Percentiles rank a stretch among this genome's conserved stretches.
Evolutionary conservation across 306 rosid species (phyloP).

Genomic region (Dalbergia cochinchinensis): DNA sequence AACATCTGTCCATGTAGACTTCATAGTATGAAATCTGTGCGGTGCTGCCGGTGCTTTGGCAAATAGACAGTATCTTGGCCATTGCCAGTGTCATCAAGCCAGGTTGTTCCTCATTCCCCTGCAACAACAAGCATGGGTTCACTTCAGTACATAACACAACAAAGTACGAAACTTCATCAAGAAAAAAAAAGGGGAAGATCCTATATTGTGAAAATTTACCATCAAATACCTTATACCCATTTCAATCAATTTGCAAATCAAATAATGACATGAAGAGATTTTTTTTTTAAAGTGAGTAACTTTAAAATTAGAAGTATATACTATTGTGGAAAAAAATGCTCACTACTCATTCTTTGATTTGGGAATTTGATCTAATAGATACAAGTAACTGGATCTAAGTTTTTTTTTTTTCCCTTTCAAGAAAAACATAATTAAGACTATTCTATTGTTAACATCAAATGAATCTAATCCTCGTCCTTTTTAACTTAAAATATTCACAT

Average conservation of each 20-base stretch:
- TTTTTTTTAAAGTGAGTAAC: too few relatives aligned
- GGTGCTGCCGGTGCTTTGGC: conserved; percentile 62
- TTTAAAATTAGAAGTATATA: too few relatives aligned
- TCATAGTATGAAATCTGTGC: conserved; percentile 87
- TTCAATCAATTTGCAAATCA: too few relatives aligned
- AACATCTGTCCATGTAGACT: conserved; percentile 91
- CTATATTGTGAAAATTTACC: too few relatives aligned
- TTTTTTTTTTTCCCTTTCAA: too few relatives aligned
- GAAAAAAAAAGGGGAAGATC: too few relatives aligned
- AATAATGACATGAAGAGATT: too few relatives aligned
- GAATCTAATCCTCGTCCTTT: background rate
- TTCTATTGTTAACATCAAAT: background rate
- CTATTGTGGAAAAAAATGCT: too few relatives aligned
- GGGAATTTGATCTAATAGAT: too few relatives aligned
- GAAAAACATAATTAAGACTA: background rate
- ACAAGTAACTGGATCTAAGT: too few relatives aligned
- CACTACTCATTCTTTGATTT: too few relatives aligned
- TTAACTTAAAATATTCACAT: background rate
- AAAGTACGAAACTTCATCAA: background rate
- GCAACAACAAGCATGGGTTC: conserved; percentile 47
- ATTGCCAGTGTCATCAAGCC: conserved; percentile 85
- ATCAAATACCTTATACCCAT: too few relatives aligned
- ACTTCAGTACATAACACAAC: conserved; percentile 7
- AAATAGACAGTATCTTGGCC: conserved; percentile 67
- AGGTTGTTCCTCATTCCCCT: conserved; percentile 85